Evolutionary conservation across 805 yeast genomes (phyloP), one percentile per base, ranked within the genome.

Genomic region (Metahyphopichia silvanorum): DNA sequence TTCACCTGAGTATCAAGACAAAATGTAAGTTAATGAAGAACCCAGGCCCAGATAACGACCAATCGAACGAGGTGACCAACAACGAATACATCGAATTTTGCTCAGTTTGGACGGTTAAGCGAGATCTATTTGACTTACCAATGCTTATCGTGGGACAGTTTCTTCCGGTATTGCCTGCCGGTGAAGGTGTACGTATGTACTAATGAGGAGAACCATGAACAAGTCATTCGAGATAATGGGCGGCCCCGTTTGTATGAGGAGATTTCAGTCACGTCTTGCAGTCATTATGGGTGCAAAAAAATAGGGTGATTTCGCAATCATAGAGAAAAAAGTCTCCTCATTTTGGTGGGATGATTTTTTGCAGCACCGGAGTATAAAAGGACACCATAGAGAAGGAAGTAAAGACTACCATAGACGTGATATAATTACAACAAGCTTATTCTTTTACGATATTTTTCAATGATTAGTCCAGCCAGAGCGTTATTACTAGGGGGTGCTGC

Each of bases 71-170:
- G 25, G 8, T 14, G 32, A 19, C 13, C 40, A 35, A 36, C n/a
- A 27, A 33, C 22, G 63, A 51, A 11, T 61, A 34, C 34, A 71
- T 80, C 16, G 76, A 76, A 38, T 84, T 88, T 46, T 80, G 88
- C 24, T 78, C 86, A 25, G 86, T 86, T 11, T 83, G 93, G 88
- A 86, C 95, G 0, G 86, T 86, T 11, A 83, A 83, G 44, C 64
- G 93, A 44, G 95, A 86, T 58, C 77, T 81, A 29, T 86, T 84
- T 58, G 91, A 84, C 56, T 77, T 86, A 29, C 94, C 95, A 6
- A 79, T 85, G 86, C 63, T 86, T 49, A 77, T 86, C 13, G 81
- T 84, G 27, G 95, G 95, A 0, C 91, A 86, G 50, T 82, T 84
- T 47, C 52, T 84, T 26, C 93, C 93, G 1, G 73, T 82, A 2